These are phyloP conservation scores for Crithidia mellificae DNA, from an alignment of 208 protist genomes.

Conservation along the genomic window DNA sequence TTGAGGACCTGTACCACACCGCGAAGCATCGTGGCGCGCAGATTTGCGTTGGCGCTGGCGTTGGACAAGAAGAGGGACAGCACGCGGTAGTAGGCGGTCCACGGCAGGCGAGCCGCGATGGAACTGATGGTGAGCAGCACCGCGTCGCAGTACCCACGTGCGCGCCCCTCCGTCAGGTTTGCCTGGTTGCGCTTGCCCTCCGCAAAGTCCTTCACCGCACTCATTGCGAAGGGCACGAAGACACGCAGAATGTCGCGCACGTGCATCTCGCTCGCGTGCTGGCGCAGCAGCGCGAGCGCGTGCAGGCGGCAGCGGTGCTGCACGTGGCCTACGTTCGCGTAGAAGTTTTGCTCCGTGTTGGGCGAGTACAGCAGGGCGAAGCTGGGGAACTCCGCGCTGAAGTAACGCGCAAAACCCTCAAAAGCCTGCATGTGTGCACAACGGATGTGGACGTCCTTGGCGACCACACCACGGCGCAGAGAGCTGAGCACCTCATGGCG, in stretches of 20 bases:
- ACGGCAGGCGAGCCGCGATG: slow-evolving; percentile 73
- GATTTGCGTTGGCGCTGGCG: slow-evolving; percentile 58
- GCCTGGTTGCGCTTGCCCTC: slow-evolving; percentile 80
- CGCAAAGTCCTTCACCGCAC: slow-evolving; percentile 84
- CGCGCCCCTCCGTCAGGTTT: slow-evolving; percentile 80
- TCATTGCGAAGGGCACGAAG: slow-evolving; percentile 86
- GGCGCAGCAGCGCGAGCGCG: slow-evolving; percentile 70
- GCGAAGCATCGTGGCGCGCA: slow-evolving; percentile 81
- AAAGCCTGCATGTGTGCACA: slow-evolving; percentile 76
- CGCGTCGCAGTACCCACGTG: slow-evolving; percentile 84
- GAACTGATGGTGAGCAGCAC: slow-evolving; percentile 74
- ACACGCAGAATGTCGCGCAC: slow-evolving; percentile 85
- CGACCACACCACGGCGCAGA: slow-evolving; percentile 78
- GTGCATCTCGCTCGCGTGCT: slow-evolving; percentile 45
- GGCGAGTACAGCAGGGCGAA: slow-evolving; percentile 73
- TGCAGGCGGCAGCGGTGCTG: slow-evolving; percentile 84
- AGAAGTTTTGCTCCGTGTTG: slow-evolving; percentile 84
- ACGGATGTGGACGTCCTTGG: slow-evolving; percentile 77
- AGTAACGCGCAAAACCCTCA: slow-evolving; percentile 67
- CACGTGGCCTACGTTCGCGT: slow-evolving; percentile 78
- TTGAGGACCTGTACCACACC: slow-evolving; percentile 89
- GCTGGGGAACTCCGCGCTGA: slow-evolving; percentile 59
- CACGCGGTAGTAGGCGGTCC: slow-evolving; percentile 88
- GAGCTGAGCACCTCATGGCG: slow-evolving; percentile 73
- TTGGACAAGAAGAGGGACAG: slow-evolving; percentile 81